Base-by-base conservation (phyloP, 2,329 filamentous ascomycete species). In the Byssochlamys sp. region DNA sequence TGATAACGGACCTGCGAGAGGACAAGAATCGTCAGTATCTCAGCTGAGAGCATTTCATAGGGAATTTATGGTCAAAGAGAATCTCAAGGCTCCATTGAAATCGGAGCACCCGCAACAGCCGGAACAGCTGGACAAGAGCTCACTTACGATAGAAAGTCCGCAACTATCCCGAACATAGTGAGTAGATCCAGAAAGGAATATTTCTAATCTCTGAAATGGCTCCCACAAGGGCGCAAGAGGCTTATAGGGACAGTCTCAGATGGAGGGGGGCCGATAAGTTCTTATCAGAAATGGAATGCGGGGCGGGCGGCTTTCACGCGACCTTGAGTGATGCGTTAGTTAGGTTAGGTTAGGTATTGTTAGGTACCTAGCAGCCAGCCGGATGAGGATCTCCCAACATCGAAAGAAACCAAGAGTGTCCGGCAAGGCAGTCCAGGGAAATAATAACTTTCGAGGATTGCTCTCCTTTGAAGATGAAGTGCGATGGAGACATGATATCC, bases 131-230 rank as follows among this genome's bases (percentile, higher is more conserved):
- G 26, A 51, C 24, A 68, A 33, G n/a, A 45, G 14, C 39, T 6
- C 63, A 80, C 87, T 78, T 78, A 91, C 88, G 88, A 89, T 73
- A 91, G 78, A 66, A 90, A 78, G 75, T 89, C 88, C 66, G 88
- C 84, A 66, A 91, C 82, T 66, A 90, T 82, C 74, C 88, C 86
- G 69, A 91, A 90, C 87, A 91, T 89, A 74, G 57, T 75, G 66
- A 51, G 54, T 26, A 24, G 26, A 14, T 12, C 49, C 24, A 3
- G 19, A 28, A 51, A 24, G 12, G 27, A 28, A 26, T 26, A 26
- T 7, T 51, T 24, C 12, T 11, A 9, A 12, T 19, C 49, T 51
- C 27, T 28, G 25, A 51, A 51, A 14, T 10, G n/a, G 4, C 39
- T 45, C 39, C 49, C 49, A n/a, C 49, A 28, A 4, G 49, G 12